Evolutionary conservation across 805 yeast genomes (phyloP), one percentile per base, ranked within the genome.

Genomic region (Teunomyces gatunensis): DNA sequence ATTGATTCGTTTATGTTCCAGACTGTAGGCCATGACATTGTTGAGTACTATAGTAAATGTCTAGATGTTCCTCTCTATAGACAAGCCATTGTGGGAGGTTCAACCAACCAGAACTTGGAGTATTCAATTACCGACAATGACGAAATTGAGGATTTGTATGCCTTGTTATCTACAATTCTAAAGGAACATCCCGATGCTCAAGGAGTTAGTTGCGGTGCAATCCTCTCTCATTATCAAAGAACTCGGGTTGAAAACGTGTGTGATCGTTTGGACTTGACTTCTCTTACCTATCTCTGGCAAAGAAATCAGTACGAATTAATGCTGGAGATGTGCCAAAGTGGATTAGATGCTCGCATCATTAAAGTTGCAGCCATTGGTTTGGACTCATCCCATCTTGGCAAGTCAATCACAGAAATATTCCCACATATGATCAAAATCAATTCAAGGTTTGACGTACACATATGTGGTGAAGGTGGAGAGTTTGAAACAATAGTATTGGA

Each of bases 401-500:
- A 79, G 61, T 69, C 84, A 2, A 69, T 94, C 37, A 78, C 74
- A 4, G 78, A 87, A 51, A 70, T 85, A 53, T 78, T 77, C 47
- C 86, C 89, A 1, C 76, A 70, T 0, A 64, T 94, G 60, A 53
- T 71, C 10, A 70, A 71, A 34, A 68, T 91, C 50, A 85, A 90
- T 61, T 50, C 61, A 7, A 68, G 71, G 64, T 91, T 80, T 66
- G 96, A 91, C 2, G 87, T 91, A 11, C 97, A 92, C 63, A 83
- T 94, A 0, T 94, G 99, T 69, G 99, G 99, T 11, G 99, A 94
- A 71, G 99, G 99, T 29, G 99, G 99, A 1, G 99, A 94, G 65
- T 94, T 89, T 65, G 99, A 94, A 64, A 85, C 97, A 0, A 70
- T 92, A 55, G 98, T 92, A 2, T 71, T 94, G 25, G 97, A 94